These are phyloP conservation scores for Neurospora sp. DNA, from an alignment of 2,329 filamentous ascomycete genomes.

Conservation along the genomic window DNA sequence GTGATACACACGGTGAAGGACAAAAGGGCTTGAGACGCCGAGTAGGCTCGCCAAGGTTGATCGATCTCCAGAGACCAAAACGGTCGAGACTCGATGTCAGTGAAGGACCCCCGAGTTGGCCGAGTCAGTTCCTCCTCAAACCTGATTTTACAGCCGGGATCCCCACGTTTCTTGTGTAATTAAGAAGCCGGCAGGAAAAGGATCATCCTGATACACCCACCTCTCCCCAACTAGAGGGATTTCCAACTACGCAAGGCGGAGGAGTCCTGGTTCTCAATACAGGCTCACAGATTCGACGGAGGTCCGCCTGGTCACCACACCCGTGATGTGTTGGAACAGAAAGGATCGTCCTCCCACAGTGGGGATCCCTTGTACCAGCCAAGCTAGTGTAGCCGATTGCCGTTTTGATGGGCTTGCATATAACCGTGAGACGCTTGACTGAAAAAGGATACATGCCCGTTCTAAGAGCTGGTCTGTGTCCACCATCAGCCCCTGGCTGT, in stretches of 20 bases:
- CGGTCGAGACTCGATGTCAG: slow-evolving; percentile 24
- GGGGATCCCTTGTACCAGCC: slow-evolving; percentile 8
- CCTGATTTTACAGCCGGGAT: background rate
- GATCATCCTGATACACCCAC: background rate
- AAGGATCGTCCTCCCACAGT: slow-evolving; percentile 7
- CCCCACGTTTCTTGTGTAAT: slow-evolving; percentile 1
- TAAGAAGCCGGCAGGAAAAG: background rate
- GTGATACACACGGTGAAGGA: background rate
- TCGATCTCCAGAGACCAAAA: slow-evolving; percentile 30
- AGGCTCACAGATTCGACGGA: background rate
- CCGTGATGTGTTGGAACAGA: background rate
- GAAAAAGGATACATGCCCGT: slow-evolving; percentile 20
- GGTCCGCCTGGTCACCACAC: background rate
- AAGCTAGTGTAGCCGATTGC: slow-evolving; percentile 10
- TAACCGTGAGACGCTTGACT: slow-evolving; percentile 20
- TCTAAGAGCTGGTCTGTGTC: slow-evolving; percentile 19
- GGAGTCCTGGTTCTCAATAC: background rate
- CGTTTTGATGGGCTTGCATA: slow-evolving; percentile 14
- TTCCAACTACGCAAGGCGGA: slow-evolving; percentile 1
- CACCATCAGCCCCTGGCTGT: slow-evolving; percentile 16
- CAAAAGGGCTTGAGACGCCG: background rate
- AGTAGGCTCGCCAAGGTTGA: slow-evolving; percentile 5
- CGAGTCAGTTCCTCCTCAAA: slow-evolving; percentile 1
- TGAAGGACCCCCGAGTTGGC: slow-evolving; percentile 2
- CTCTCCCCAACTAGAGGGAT: background rate